Evolutionary conservation across 192 early-diverging fungal species (phyloP).

Genomic region (Umbelopsis sp.): DNA sequence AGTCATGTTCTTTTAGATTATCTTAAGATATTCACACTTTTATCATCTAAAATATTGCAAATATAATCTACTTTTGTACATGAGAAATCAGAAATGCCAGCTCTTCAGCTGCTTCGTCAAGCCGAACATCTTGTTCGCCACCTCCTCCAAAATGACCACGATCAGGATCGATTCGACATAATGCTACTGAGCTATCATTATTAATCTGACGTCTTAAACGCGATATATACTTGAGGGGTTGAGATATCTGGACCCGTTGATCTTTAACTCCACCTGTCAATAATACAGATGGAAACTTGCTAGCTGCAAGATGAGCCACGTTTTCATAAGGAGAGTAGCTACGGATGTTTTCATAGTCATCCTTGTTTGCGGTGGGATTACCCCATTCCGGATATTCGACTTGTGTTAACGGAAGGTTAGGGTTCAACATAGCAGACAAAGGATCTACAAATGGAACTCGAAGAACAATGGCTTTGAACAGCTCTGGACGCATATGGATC

Average conservation of each 20-base stretch:
- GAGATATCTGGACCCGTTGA: constrained; percentile 79
- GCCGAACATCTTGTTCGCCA: constrained; percentile 47
- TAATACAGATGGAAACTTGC: constrained; percentile 61
- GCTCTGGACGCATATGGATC: constrained; percentile 53
- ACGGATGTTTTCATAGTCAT: constrained; percentile 59
- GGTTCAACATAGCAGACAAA: constrained; percentile 81
- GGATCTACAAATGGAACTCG: constrained; percentile 88
- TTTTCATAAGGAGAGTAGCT: constrained; percentile 77
- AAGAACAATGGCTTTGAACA: constrained; percentile 75
- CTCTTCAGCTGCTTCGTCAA: constrained; percentile 55
- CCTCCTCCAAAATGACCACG: constrained; percentile 58
- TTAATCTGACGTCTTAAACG: constrained; percentile 48
- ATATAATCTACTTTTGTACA: constrained; percentile 37
- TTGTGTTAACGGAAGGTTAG: constrained; percentile 69
- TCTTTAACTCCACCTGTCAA: constrained; percentile 81
- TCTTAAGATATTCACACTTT: background rate
- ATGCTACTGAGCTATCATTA: constrained; percentile 27
- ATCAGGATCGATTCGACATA: constrained; percentile 47
- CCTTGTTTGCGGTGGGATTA: constrained; percentile 54
- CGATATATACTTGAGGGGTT: constrained; percentile 89
- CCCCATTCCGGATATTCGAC: constrained; percentile 83
- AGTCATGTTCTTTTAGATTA: background rate
- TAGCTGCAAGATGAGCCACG: constrained; percentile 27
- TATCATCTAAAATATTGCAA: background rate
- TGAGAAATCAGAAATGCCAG: constrained; percentile 55